Evolutionary conservation across 2,329 filamentous ascomycete genomes (phyloP), one percentile per base, ranked within the genome.

Genomic region (Malbranchea zuffiana): DNA sequence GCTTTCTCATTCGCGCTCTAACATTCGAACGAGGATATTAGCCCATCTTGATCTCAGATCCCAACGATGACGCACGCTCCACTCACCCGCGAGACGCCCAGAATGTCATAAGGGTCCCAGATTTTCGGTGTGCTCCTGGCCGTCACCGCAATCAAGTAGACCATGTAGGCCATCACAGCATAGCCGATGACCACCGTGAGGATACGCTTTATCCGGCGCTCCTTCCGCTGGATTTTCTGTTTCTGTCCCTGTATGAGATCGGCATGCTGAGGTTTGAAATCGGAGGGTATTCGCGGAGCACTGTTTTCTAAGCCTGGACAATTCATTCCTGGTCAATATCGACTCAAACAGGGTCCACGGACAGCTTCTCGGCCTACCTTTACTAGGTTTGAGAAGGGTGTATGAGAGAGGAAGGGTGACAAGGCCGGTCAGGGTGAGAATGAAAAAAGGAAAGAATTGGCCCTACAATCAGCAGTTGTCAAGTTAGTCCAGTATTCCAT

Each of bases 381-480:
- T 83, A 60, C 74, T 82, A 29, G 84, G 78, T 57, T 80, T 81
- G 53, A 95, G 71, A 50, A 94, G 77, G 47, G 78, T 82, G 64
- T 92, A 94, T 52, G 88, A 93, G 54, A 93, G 72, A 44, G 88
- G 87, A 41, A 94, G 66, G 21, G 90, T 95, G 62, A 95, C 74
- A 49, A 98, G 76, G 54, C 80, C 78, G 45, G 81, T 78, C 54
- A 96, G 72, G 28, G 87, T 95, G 57, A 95, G 78, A 65, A 96
- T 80, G 70, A 98, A 98, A 74, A 93, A 94, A 50, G 92, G 90
- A 71, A 95, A 98, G 70, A 95, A 95, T 74, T 95, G 84, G 52
- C 86, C 87, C 75, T 90, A 43, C 11, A 23, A 34, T 28, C 23
- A 37, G 23, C 21, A 28, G 6, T 17, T 26, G n/a, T 15, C 32